Evolutionary conservation across 768 basidiomycete species (phyloP).

Genomic region (Boletus eberwhitei): DNA sequence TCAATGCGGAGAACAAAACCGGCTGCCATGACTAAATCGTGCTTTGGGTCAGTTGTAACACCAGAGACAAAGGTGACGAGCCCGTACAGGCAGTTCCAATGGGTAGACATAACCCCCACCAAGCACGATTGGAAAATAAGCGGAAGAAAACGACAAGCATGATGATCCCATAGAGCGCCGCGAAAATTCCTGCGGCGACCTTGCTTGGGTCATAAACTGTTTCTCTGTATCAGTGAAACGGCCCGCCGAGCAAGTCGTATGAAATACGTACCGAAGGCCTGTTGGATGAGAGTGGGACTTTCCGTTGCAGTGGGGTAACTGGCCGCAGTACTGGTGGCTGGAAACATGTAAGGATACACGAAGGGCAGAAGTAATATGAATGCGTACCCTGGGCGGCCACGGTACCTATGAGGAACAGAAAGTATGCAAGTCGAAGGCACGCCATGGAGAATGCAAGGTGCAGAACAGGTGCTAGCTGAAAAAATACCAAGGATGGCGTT

Average conservation of each 20-base stretch:
- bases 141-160: conserved; percentile 15
- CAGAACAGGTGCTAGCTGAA: no score
- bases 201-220: conserved; percentile 27
- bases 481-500: background rate
- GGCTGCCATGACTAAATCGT: conserved; percentile 16
- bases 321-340: conserved; percentile 4
- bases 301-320: conserved; percentile 1
- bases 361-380: background rate
- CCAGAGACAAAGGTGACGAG: background rate
- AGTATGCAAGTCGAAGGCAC: background rate
- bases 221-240: background rate
- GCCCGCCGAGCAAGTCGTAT: background rate
- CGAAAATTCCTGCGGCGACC: conserved; percentile 19
- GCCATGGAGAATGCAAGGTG: background rate
- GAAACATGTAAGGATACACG: background rate
- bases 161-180: conserved; percentile 18
- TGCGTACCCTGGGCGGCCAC: conserved; percentile 8
- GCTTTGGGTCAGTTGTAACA: background rate
- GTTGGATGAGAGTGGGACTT: conserved; percentile 8
- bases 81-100: conserved; percentile 25
- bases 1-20: conserved; percentile 23
- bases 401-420: background rate
- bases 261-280: background rate
- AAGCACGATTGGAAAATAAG: conserved; percentile 18
- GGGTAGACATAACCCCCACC: conserved; percentile 34